Percentiles rank a stretch among this genome's conserved stretches.
phyloP scores from a whole-genome alignment of 192 early-diverging fungal species.

The Cetraspora pellucida region DNA sequence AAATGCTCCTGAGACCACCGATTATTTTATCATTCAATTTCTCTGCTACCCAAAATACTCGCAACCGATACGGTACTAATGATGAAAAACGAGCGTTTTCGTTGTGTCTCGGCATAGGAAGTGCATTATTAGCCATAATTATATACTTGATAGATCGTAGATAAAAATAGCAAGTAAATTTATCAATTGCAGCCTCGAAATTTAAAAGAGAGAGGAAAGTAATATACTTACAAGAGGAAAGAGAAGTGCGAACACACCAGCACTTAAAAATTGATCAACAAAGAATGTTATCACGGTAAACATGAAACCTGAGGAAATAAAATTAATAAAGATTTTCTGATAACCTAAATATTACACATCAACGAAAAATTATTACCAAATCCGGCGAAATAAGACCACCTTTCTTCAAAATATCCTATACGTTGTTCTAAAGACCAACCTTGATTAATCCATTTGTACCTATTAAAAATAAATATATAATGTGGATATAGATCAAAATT shows the following conservation, averaged over 20 bases:
- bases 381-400: constrained; percentile 64
- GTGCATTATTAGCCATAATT: constrained; percentile 56
- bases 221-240: constrained; percentile 52
- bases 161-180: neutral
- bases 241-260: constrained; percentile 51
- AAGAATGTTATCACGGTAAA: constrained; percentile 53
- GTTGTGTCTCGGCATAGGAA: constrained; percentile 41
- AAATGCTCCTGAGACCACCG: neutral
- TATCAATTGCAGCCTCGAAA: neutral
- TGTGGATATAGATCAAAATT: neutral
- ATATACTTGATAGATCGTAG: constrained; percentile 43
- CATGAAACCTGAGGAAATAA: constrained; percentile 40
- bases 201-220: neutral
- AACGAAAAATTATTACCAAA: constrained; percentile 50
- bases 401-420: constrained; percentile 58
- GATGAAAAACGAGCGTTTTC: constrained; percentile 6
- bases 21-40: constrained; percentile 36
- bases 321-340: neutral
- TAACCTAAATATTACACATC: neutral
- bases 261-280: constrained; percentile 48
- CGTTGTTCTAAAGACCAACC: constrained; percentile 57
- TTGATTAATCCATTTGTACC: constrained; percentile 55
- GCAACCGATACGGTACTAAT: constrained; percentile 41
- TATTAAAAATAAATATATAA: constrained; percentile 43
- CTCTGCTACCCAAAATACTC: constrained; percentile 44